These are phyloP conservation scores for Raddia guianensis DNA, from an alignment of 176 grass and related monocot species.

Conservation along the genomic window DNA sequence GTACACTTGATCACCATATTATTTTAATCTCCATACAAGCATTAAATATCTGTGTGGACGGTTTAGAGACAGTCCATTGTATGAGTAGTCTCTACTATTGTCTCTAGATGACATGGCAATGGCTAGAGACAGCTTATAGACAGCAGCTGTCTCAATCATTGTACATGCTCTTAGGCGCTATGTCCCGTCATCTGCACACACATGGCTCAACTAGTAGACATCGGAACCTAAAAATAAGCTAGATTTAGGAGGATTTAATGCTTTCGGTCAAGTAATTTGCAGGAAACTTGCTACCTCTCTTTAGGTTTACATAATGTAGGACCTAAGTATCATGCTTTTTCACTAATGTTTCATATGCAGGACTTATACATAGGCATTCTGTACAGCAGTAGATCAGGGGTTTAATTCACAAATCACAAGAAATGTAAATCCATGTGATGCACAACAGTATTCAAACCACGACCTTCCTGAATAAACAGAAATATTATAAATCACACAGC, in stretches of 20 bases:
- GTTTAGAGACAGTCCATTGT: too few relatives aligned
- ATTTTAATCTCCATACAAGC: too few relatives aligned
- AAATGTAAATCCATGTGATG: constrained; percentile 22
- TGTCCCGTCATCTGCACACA: not conserved
- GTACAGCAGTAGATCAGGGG: constrained; percentile 7
- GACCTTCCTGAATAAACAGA: constrained; percentile 13
- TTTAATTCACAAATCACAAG: not conserved
- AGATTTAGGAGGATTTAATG: not conserved
- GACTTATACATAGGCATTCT: constrained; percentile 9
- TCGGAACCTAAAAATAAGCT: not conserved
- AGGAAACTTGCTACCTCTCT: not conserved
- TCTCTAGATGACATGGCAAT: too few relatives aligned
- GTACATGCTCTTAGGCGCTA: too few relatives aligned
- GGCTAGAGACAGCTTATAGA: too few relatives aligned
- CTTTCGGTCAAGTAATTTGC: constrained; percentile 8
- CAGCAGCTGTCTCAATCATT: too few relatives aligned
- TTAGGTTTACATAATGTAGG: not conserved
- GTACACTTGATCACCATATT: too few relatives aligned
- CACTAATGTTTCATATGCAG: constrained; percentile 17
- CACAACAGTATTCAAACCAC: not conserved
- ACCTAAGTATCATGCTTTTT: constrained; percentile 21
- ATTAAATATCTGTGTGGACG: too few relatives aligned
- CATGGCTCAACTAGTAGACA: constrained; percentile 14
- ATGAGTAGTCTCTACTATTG: too few relatives aligned
- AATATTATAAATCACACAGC: not conserved